Evolutionary conservation across 2,329 filamentous ascomycete species (phyloP).

Genomic region (Trichoderma sp.): DNA sequence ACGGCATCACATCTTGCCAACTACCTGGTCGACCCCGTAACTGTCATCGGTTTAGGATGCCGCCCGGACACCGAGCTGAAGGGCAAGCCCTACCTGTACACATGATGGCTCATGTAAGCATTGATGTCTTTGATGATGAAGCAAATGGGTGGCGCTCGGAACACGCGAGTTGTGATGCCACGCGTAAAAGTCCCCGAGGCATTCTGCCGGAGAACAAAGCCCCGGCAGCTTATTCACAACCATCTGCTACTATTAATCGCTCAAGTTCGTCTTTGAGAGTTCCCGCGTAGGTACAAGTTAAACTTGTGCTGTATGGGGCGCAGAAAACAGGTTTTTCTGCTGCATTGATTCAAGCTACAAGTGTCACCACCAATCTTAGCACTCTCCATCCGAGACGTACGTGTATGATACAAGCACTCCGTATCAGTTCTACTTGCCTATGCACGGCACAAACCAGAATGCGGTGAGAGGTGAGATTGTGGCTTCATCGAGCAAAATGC

Average conservation of each 20-base stretch:
- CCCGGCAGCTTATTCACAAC: background rate
- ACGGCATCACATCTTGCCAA: background rate
- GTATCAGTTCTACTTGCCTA: background rate
- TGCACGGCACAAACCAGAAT: background rate
- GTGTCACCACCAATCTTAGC: background rate
- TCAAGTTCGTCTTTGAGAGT: background rate
- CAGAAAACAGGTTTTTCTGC: constrained; percentile 2
- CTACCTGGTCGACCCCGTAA: background rate
- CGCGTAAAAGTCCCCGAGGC: background rate
- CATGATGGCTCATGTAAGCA: background rate
- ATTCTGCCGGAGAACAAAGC: background rate
- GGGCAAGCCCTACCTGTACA: background rate
- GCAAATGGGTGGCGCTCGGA: background rate
- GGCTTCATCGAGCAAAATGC: background rate
- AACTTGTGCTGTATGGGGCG: background rate
- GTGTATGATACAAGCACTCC: background rate
- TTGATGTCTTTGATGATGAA: background rate
- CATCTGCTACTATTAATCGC: background rate
- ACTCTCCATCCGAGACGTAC: background rate
- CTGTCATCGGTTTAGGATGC: background rate
- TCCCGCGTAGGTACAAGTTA: background rate
- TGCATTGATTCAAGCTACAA: background rate
- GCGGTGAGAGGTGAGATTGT: constrained; percentile 5
- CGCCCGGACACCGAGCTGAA: background rate
- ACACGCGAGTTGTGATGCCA: background rate